Evolutionary conservation across 2,329 filamentous ascomycete species (phyloP).

Genomic region (Pestalotiopsis sp.): DNA sequence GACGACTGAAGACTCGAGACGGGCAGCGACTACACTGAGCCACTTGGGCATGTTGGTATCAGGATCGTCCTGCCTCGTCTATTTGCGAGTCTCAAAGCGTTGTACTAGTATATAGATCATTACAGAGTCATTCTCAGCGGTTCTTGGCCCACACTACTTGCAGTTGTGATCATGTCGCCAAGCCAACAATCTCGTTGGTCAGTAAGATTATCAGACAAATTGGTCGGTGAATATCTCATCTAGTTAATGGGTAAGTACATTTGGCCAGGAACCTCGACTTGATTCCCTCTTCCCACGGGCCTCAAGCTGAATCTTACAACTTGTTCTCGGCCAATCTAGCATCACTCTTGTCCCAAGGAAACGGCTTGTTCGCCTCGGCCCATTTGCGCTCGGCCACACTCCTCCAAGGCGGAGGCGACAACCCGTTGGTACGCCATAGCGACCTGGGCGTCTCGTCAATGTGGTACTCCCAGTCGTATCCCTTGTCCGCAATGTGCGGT

Average conservation of each 20-base stretch:
- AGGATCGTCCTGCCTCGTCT: background rate
- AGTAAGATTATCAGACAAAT: background rate
- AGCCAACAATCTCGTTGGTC: background rate
- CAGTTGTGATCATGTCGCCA: background rate
- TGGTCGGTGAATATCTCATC: background rate
- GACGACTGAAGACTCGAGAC: background rate
- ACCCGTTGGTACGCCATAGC: slow-evolving; percentile 46
- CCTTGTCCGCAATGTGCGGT: slow-evolving; percentile 42
- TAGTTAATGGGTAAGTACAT: background rate
- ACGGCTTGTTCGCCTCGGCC: slow-evolving; percentile 18
- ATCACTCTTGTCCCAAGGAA: background rate
- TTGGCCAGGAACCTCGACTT: no score
- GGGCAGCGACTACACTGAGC: background rate
- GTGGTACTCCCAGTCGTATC: slow-evolving; percentile 47
- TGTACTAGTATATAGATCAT: slow-evolving; percentile 15
- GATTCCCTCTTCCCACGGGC: no score
- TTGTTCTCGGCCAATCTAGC: background rate
- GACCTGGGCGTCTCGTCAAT: slow-evolving; percentile 44
- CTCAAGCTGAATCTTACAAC: background rate
- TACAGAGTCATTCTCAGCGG: background rate
- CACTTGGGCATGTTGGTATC: slow-evolving; percentile 11
- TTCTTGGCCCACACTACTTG: background rate
- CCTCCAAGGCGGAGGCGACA: slow-evolving; percentile 36
- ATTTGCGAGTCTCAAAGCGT: background rate
- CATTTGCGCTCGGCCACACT: slow-evolving; percentile 40